phyloP scores from a whole-genome alignment of 108 stramenopile genomes.

The Pseudonitzschia multistriata region DNA sequence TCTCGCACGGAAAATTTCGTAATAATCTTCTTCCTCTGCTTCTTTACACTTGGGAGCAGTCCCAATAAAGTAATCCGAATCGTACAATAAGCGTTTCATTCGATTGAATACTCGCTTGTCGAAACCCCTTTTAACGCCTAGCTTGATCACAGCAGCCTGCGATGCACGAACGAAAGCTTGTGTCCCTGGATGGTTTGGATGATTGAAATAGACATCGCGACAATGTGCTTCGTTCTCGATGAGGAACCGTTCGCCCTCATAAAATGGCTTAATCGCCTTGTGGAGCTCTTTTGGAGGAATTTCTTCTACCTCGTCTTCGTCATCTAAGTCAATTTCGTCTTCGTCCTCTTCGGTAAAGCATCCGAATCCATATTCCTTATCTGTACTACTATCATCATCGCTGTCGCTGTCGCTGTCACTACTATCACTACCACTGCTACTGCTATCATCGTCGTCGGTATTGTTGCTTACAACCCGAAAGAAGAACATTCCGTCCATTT shows the following conservation, averaged over 20 bases:
- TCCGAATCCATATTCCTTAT: background rate
- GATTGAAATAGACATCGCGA: constrained; percentile 1
- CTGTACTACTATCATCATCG: background rate
- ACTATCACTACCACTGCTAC: background rate
- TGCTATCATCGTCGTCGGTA: background rate
- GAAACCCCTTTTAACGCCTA: background rate
- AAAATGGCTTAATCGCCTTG: background rate
- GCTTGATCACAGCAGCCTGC: background rate
- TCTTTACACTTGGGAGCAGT: background rate
- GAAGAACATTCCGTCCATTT: background rate
- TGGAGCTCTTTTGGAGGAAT: background rate
- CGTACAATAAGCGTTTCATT: background rate
- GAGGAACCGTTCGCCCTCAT: background rate
- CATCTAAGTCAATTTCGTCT: background rate
- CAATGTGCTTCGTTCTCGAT: background rate
- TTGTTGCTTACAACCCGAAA: background rate
- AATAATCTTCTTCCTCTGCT: background rate
- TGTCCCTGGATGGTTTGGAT: background rate
- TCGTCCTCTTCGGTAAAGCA: background rate
- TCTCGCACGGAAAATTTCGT: background rate
- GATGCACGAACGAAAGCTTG: background rate
- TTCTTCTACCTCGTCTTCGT: constrained; percentile 4
- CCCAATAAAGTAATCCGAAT: background rate
- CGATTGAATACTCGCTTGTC: background rate
- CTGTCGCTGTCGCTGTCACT: background rate